phyloP scores from a whole-genome alignment of 148 eudicot genomes.

The Rhododendron vialii region DNA sequence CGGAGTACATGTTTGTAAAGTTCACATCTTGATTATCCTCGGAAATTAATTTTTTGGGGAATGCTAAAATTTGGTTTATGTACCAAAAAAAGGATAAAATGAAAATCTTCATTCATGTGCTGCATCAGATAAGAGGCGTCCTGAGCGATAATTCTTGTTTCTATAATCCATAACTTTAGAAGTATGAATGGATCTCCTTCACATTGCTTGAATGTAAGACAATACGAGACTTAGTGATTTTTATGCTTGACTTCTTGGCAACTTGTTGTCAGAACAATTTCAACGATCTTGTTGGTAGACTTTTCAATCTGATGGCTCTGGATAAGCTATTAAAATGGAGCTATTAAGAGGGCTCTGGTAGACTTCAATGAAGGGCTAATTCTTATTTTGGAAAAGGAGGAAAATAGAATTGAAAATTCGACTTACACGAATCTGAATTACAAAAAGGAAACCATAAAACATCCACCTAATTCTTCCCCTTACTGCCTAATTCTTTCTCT shows the following conservation, averaged over 20 bases:
- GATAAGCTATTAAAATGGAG: not conserved
- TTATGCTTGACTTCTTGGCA: not conserved
- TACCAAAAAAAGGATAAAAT: not conserved
- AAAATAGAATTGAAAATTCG: not conserved
- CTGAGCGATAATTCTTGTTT: not conserved
- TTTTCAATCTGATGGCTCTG: not conserved
- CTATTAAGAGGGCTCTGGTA: no score
- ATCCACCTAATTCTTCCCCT: not conserved
- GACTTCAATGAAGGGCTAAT: no score
- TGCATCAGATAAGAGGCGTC: not conserved
- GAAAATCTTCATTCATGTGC: not conserved
- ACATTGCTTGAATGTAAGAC: not conserved
- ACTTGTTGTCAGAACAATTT: no score
- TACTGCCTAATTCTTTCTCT: not conserved
- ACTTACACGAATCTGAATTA: not conserved
- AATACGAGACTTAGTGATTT: not conserved
- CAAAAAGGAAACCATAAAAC: not conserved
- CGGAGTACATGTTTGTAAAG: not conserved
- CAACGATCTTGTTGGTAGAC: not conserved
- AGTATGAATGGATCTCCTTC: not conserved
- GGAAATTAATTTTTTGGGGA: not conserved
- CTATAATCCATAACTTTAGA: not conserved
- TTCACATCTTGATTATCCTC: not conserved
- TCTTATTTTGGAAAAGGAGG: not conserved
- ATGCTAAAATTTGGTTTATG: not conserved